A percentile compares a stretch with the other conserved stretches of the same genome.
These are phyloP conservation scores for Cenchrus fungigraminus DNA, from an alignment of 176 grass and related monocot species.

Conservation along the genomic window DNA sequence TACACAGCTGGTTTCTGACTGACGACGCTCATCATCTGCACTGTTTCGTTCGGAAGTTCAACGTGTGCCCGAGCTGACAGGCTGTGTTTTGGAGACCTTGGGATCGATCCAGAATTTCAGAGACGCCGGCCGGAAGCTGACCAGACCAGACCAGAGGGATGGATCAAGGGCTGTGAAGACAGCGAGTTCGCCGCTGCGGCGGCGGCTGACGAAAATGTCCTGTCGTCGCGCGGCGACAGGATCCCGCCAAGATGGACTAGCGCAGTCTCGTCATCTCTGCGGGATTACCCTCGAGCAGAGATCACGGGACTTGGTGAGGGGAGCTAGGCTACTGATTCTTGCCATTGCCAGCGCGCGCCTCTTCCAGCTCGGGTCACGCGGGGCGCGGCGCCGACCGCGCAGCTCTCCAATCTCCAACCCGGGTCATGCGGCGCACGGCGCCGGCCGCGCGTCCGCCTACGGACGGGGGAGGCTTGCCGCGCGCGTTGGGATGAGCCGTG, in stretches of 20 bases:
- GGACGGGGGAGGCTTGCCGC: no score
- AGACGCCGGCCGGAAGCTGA: neutral
- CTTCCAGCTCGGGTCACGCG: no score
- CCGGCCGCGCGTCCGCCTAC: no score
- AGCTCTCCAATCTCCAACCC: neutral
- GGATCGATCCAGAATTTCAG: neutral
- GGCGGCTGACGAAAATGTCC: neutral
- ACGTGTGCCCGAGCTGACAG: neutral
- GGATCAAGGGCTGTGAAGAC: neutral
- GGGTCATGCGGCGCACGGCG: no score
- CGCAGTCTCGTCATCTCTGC: neutral
- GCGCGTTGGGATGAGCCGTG: neutral
- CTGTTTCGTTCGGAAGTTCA: neutral
- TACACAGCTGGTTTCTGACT: constrained; percentile 15
- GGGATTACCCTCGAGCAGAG: neutral
- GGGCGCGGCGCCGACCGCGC: no score
- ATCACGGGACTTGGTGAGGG: neutral
- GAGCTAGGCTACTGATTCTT: neutral
- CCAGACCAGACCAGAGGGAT: neutral
- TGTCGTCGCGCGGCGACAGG: neutral
- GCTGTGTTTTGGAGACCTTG: neutral
- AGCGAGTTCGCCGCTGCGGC: constrained; percentile 1
- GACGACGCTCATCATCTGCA: neutral
- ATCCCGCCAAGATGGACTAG: neutral
- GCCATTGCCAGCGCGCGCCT: neutral